Evolutionary conservation across 1,284 basidiomycete genomes (phyloP).

Genomic region (Ceratobasidium sp.): DNA sequence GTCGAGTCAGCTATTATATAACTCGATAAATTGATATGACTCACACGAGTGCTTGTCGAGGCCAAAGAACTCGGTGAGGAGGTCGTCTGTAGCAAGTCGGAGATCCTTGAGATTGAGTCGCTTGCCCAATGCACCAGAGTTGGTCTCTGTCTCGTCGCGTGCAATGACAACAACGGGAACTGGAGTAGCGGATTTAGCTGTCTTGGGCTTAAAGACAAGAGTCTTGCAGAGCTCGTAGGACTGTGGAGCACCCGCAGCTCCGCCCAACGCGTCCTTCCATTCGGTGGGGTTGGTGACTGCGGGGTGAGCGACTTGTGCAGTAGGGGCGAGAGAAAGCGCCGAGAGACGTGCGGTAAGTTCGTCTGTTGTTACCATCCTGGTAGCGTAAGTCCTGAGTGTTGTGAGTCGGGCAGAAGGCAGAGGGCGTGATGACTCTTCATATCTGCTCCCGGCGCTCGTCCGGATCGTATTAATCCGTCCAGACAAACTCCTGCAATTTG

Average conservation of each 20-base stretch:
- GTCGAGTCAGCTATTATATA: conserved; percentile 10
- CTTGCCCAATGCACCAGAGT: conserved; percentile 76
- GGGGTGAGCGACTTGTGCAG: conserved; percentile 56
- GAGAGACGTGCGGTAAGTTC: conserved; percentile 35
- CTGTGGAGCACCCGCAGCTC: conserved; percentile 51
- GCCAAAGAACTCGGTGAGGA: conserved; percentile 83
- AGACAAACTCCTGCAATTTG: not conserved
- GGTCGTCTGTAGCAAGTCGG: conserved; percentile 85
- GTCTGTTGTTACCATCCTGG: conserved; percentile 35
- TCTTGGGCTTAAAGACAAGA: conserved; percentile 89
- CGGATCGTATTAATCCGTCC: conserved; percentile 31
- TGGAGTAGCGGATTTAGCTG: conserved; percentile 83
- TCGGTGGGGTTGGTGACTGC: conserved; percentile 66
- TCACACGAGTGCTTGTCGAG: conserved; percentile 86
- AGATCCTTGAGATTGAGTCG: conserved; percentile 89
- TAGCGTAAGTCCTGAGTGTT: not conserved
- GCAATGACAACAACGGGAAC: conserved; percentile 89
- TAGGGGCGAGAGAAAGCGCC: conserved; percentile 26
- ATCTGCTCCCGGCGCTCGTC: conserved; percentile 34
- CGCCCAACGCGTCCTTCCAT: conserved; percentile 69
- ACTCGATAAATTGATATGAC: conserved; percentile 48
- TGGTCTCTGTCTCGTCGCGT: conserved; percentile 81
- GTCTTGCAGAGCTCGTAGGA: conserved; percentile 79
- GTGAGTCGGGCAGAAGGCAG: conserved; percentile 9
- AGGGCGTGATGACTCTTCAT: conserved; percentile 33